These are phyloP conservation scores for Vigna trinervia DNA, from an alignment of 306 rosid species.

Conservation along the genomic window DNA sequence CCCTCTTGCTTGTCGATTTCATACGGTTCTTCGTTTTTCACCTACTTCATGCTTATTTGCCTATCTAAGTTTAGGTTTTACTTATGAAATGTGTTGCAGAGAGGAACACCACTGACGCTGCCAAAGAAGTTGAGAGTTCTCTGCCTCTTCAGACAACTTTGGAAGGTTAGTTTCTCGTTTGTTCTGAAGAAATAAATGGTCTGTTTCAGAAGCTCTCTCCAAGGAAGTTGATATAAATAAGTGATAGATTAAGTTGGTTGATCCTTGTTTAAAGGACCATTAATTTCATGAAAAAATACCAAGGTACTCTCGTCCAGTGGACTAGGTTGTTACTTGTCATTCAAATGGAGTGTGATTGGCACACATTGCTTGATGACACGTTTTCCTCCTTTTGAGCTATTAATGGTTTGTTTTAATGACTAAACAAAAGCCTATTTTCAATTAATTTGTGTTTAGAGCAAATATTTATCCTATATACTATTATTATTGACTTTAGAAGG, in stretches of 20 bases:
- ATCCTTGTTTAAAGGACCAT: not conserved
- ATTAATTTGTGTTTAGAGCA: not conserved
- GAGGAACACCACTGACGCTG: slow-evolving; percentile 30
- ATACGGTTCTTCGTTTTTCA: slow-evolving; percentile 59
- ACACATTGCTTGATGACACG: not conserved
- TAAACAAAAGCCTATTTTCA: not conserved
- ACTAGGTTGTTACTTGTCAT: not conserved
- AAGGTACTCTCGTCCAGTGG: too few relatives aligned
- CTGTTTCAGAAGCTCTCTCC: too few relatives aligned
- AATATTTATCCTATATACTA: too few relatives aligned
- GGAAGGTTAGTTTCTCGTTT: slow-evolving; percentile 46
- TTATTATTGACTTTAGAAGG: too few relatives aligned
- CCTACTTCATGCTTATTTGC: not conserved
- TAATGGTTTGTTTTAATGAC: not conserved
- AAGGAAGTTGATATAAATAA: not conserved
- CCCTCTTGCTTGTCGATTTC: slow-evolving; percentile 82
- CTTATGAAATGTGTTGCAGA: slow-evolving; percentile 52
- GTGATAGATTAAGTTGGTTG: not conserved
- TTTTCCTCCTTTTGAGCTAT: not conserved
- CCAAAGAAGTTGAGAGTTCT: slow-evolving; percentile 64
- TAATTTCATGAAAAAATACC: not conserved
- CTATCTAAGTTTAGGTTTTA: not conserved
- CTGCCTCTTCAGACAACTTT: slow-evolving; percentile 66
- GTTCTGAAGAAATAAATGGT: too few relatives aligned
- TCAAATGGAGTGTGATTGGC: not conserved